Conservation (phyloP, 2,329 filamentous ascomycete species). For the Biscogniauxia mediterranea region DNA sequence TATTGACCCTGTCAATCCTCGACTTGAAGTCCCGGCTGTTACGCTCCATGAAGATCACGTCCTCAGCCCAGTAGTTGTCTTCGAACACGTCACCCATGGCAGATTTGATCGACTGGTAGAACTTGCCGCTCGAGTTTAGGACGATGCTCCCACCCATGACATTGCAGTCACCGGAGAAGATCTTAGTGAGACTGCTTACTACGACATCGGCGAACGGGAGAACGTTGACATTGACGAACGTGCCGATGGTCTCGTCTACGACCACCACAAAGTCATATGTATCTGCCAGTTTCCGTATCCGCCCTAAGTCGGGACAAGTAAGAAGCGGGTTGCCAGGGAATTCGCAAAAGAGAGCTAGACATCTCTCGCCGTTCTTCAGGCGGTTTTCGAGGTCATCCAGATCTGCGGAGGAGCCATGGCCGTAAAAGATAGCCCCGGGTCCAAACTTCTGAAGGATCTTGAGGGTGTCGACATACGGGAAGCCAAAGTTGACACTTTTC, state of each 20-base stretch:
- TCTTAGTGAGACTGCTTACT: slow-evolving; percentile 92
- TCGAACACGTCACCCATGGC: slow-evolving; percentile 68
- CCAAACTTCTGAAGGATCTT: slow-evolving; percentile 96
- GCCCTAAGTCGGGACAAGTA: slow-evolving; percentile 75
- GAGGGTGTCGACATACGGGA: slow-evolving; percentile 94
- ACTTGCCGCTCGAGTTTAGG: slow-evolving; percentile 63
- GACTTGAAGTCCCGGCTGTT: slow-evolving; percentile 90
- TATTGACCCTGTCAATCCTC: slow-evolving; percentile 80
- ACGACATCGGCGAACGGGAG: slow-evolving; percentile 86
- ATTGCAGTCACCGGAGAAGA: slow-evolving; percentile 96
- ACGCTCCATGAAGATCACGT: slow-evolving; percentile 90
- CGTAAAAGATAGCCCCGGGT: slow-evolving; percentile 84
- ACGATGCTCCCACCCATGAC: slow-evolving; percentile 88
- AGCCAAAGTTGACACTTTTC: slow-evolving; percentile 91
- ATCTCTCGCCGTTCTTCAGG: slow-evolving; percentile 70
- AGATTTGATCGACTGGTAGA: slow-evolving; percentile 68
- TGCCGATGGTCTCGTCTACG: slow-evolving; percentile 94
- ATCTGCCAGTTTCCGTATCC: slow-evolving; percentile 79
- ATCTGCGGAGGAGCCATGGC: slow-evolving; percentile 72
- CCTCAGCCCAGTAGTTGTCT: slow-evolving; percentile 92
- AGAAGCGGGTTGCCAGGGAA: slow-evolving; percentile 92
- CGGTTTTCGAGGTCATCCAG: slow-evolving; percentile 78
- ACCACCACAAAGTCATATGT: slow-evolving; percentile 86
- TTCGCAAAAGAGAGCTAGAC: slow-evolving; percentile 85
- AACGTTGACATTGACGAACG: slow-evolving; percentile 93